phyloP scores from a whole-genome alignment of 2,329 filamentous ascomycete species.

The Neonectria hederae region DNA sequence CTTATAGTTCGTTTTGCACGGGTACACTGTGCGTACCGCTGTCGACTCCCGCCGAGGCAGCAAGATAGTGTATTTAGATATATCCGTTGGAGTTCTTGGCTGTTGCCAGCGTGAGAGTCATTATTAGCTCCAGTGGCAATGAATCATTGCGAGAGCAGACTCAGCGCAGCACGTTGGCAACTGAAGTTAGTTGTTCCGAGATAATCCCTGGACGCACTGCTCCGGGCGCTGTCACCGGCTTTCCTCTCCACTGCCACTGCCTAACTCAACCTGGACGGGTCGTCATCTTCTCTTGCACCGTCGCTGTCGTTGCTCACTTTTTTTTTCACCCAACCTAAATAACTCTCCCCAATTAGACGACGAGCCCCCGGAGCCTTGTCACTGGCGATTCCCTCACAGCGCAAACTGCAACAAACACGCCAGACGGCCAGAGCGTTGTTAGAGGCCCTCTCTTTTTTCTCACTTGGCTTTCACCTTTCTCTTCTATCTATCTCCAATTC shows the following conservation, averaged over 20 bases:
- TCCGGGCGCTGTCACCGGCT: slow-evolving; percentile 7
- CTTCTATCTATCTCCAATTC: background rate
- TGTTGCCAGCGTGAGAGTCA: background rate
- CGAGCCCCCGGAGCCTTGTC: slow-evolving; percentile 7
- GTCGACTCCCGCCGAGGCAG: background rate
- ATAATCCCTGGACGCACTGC: slow-evolving; percentile 11
- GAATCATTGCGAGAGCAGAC: slow-evolving; percentile 7
- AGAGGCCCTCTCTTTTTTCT: slow-evolving; percentile 12
- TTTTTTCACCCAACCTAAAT: background rate
- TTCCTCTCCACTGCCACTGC: slow-evolving; percentile 2
- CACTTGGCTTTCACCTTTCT: slow-evolving; percentile 4
- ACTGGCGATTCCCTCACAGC: slow-evolving; percentile 5
- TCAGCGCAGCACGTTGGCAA: slow-evolving; percentile 14
- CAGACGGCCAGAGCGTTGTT: slow-evolving; percentile 1
- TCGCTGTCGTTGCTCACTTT: slow-evolving; percentile 2
- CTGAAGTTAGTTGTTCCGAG: slow-evolving; percentile 8
- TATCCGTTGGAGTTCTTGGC: background rate
- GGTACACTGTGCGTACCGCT: background rate
- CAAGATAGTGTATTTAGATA: background rate
- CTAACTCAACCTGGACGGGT: slow-evolving; percentile 2
- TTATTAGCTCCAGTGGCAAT: slow-evolving; percentile 10
- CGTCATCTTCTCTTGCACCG: slow-evolving; percentile 13
- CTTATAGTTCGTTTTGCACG: background rate
- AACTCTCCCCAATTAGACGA: slow-evolving; percentile 14
- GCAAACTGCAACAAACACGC: slow-evolving; percentile 2